Conservation (phyloP, 2,329 filamentous ascomycete genomes). For the Cytospora chrysosperma region DNA sequence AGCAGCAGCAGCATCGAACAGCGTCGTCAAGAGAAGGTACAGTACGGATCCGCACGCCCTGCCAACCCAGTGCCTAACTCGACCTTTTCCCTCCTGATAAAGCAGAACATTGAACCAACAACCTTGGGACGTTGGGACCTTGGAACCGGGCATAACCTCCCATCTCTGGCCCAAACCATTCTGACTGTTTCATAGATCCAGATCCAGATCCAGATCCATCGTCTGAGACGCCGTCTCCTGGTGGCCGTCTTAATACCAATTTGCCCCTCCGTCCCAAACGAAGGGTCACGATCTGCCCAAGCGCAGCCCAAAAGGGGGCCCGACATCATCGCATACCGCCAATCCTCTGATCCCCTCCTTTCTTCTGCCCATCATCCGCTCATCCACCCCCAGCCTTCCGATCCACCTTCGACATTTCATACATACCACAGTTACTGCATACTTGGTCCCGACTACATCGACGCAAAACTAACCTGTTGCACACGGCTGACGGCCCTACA, state of each 20-base stretch:
- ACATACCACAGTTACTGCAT: not conserved
- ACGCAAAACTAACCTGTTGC: not conserved
- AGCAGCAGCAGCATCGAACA: not conserved
- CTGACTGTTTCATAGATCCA: not conserved
- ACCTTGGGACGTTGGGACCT: no score
- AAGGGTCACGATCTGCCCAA: constrained; percentile 10
- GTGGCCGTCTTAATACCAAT: not conserved
- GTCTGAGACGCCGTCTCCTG: not conserved
- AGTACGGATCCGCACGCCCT: not conserved
- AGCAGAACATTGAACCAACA: not conserved
- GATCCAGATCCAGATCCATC: not conserved
- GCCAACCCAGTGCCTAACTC: not conserved
- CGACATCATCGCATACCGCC: not conserved
- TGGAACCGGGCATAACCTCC: not conserved
- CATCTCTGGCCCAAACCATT: not conserved
- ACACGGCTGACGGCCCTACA: not conserved
- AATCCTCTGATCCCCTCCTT: not conserved
- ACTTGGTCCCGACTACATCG: not conserved
- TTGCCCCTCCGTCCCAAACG: not conserved
- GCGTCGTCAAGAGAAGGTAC: not conserved
- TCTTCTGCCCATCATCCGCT: not conserved
- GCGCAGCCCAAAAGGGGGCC: constrained; percentile 11
- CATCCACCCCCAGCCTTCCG: not conserved
- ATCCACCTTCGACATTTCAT: not conserved
- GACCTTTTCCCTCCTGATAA: not conserved